Evolutionary conservation across 2,329 filamentous ascomycete genomes (phyloP).

Genomic region (Arachnomyces sp.): DNA sequence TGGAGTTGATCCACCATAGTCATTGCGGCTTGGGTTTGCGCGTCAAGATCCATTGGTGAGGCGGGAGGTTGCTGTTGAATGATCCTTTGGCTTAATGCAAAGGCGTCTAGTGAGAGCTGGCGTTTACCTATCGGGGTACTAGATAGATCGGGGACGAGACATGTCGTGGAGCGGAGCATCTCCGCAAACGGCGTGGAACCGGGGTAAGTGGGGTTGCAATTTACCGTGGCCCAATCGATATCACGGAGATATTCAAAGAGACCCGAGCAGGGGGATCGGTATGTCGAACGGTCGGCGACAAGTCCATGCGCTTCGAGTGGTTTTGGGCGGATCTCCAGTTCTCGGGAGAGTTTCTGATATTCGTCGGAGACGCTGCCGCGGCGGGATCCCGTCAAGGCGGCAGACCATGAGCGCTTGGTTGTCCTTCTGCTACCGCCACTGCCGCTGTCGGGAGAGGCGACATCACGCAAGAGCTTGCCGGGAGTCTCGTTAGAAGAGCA

Average conservation of each 20-base stretch:
- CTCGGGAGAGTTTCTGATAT: constrained; percentile 6
- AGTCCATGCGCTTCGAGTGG: constrained; percentile 1
- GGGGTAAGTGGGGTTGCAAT: constrained; percentile 7
- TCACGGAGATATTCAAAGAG: constrained; percentile 14
- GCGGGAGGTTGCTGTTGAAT: constrained; percentile 8
- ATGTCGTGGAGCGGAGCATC: constrained; percentile 14
- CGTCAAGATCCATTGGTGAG: constrained; percentile 1
- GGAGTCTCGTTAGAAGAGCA: constrained; percentile 17
- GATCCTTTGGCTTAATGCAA: constrained; percentile 11
- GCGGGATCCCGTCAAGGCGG: too few relatives aligned
- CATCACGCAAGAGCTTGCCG: constrained; percentile 11
- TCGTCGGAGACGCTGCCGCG: constrained; percentile 3
- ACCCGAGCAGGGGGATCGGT: constrained; percentile 12
- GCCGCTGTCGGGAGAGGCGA: constrained; percentile 6
- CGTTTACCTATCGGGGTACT: constrained; percentile 13
- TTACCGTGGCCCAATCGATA: constrained; percentile 13
- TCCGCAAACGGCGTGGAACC: constrained; percentile 11
- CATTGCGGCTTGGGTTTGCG: constrained; percentile 8
- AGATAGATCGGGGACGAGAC: constrained; percentile 11
- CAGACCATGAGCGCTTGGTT: constrained; percentile 5
- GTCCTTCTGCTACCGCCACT: constrained; percentile 7
- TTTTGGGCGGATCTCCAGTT: constrained; percentile 6
- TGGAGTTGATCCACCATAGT: constrained; percentile 11
- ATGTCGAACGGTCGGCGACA: constrained; percentile 3
- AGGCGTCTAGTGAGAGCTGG: constrained; percentile 14